Conservation (phyloP, 306 rosid species). For the Albizia julibrissin region DNA sequence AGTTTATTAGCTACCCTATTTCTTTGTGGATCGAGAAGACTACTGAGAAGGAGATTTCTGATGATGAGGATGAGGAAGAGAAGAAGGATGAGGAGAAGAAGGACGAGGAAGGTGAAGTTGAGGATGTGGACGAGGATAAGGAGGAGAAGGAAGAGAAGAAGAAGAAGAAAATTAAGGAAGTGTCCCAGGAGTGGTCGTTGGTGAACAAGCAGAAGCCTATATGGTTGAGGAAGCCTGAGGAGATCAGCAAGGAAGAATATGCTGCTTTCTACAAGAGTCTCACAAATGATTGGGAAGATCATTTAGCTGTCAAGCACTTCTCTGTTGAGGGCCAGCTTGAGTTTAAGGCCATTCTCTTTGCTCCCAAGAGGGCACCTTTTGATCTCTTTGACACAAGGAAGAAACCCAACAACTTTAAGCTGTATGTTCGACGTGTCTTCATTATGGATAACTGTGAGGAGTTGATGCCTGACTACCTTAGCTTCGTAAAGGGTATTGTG, state of each 20-base stretch:
- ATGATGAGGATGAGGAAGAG: slow-evolving; percentile 91
- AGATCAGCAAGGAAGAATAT: slow-evolving; percentile 83
- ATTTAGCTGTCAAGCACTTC: slow-evolving; percentile 87
- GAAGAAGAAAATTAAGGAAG: slow-evolving; percentile 86
- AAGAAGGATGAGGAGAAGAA: slow-evolving; percentile 40
- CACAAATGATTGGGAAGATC: slow-evolving; percentile 97
- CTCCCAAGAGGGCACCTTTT: slow-evolving; percentile 95
- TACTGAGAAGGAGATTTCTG: slow-evolving; percentile 87
- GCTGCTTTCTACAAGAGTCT: slow-evolving; percentile 93
- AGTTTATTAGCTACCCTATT: slow-evolving; percentile 95
- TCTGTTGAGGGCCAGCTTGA: slow-evolving; percentile 98
- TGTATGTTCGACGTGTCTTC: slow-evolving; percentile 86
- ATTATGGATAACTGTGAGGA: slow-evolving; percentile 99
- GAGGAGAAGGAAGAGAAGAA: slow-evolving; percentile 89
- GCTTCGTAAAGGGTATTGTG: slow-evolving; percentile 88
- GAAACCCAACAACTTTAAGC: slow-evolving; percentile 91
- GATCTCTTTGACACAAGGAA: slow-evolving; percentile 91
- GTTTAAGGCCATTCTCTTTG: slow-evolving; percentile 89
- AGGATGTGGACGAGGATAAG: slow-evolving; percentile 77
- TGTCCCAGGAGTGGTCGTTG: slow-evolving; percentile 86
- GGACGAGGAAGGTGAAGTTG: slow-evolving; percentile 60
- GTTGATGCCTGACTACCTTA: slow-evolving; percentile 85
- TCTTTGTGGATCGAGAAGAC: slow-evolving; percentile 95
- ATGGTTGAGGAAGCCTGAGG: slow-evolving; percentile 99
- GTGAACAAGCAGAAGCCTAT: slow-evolving; percentile 97